phyloP scores from a whole-genome alignment of 2,329 filamentous ascomycete species.

The Blastomyces parvus region DNA sequence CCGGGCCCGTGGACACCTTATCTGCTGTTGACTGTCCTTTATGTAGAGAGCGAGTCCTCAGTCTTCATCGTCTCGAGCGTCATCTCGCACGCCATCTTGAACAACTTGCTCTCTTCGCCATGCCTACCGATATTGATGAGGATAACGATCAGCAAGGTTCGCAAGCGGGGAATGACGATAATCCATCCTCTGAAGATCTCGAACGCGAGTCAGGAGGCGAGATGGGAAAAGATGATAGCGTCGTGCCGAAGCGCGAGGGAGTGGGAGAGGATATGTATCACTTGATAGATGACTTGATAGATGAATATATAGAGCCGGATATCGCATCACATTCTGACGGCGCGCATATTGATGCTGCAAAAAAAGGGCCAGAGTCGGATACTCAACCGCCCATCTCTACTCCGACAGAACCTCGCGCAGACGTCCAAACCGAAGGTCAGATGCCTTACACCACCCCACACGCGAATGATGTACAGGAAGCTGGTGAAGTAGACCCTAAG shows the following conservation, averaged over 20 bases:
- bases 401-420: background rate
- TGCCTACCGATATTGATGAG: background rate
- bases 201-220: background rate
- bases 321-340: background rate
- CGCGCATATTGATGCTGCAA: background rate
- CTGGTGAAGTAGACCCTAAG: background rate
- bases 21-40: conserved; percentile 12
- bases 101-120: conserved; percentile 10
- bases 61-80: background rate
- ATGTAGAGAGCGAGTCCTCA: background rate
- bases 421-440: background rate
- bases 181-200: background rate
- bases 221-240: background rate
- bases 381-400: background rate
- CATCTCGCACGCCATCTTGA: conserved; percentile 9
- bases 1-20: background rate
- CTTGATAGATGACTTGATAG: no score
- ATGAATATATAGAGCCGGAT: background rate
- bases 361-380: background rate
- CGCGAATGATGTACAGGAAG: background rate
- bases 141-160: background rate
- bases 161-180: background rate
- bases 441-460: background rate
- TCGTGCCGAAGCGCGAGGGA: background rate
- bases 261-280: background rate